These are phyloP conservation scores for Dryas alaskensis DNA, from an alignment of 306 rosid species.

Conservation along the genomic window DNA sequence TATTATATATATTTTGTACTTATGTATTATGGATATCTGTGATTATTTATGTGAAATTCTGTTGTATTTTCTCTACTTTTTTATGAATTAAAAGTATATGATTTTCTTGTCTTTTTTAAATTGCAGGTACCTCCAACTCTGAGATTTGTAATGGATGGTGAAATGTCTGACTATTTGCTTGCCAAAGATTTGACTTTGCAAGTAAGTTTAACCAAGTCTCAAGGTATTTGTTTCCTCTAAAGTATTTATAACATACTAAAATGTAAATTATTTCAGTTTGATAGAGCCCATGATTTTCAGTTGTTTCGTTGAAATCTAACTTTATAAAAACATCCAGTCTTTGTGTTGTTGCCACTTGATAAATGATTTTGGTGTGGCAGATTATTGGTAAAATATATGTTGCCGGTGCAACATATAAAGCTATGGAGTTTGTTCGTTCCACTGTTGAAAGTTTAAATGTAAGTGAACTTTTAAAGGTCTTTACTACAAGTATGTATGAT, in stretches of 20 bases:
- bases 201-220: slow-evolving; percentile 38
- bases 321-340: neutral
- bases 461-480: slow-evolving; percentile 15
- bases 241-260: neutral
- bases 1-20: neutral
- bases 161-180: slow-evolving; percentile 87
- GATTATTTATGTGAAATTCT: neutral
- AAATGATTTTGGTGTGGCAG: slow-evolving; percentile 34
- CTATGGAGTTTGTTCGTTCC: slow-evolving; percentile 94
- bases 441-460: slow-evolving; percentile 81
- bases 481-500: neutral
- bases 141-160: slow-evolving; percentile 86
- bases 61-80: neutral
- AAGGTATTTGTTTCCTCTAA: slow-evolving; percentile 3
- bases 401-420: slow-evolving; percentile 89
- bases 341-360: neutral
- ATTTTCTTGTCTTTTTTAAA: neutral
- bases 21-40: neutral
- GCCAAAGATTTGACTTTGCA: slow-evolving; percentile 94
- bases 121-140: slow-evolving; percentile 87
- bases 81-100: neutral
- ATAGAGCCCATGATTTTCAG: neutral
- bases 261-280: neutral
- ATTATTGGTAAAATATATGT: slow-evolving; percentile 88
- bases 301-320: neutral